Percentiles rank a stretch among this genome's conserved stretches.
These are phyloP conservation scores for Amphibolis antarctica DNA, from an alignment of 106 monocot genomes.

Conservation along the genomic window DNA sequence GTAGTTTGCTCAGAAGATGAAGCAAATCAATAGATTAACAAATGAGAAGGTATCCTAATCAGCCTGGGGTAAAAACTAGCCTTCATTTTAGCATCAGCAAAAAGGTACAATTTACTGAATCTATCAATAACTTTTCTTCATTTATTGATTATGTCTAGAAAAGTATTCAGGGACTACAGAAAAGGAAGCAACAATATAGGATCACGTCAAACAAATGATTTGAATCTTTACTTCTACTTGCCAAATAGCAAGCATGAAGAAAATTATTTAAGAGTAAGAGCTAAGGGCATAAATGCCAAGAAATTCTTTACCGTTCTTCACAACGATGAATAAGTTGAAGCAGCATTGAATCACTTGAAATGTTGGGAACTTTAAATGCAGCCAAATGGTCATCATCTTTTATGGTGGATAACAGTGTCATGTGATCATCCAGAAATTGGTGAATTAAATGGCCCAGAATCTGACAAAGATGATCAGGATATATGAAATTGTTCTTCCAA, in stretches of 20 bases:
- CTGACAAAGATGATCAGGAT: conserved; percentile 24
- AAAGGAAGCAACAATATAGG: no score
- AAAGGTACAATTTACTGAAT: no score
- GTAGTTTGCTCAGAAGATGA: no score
- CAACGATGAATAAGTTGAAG: conserved; percentile 81
- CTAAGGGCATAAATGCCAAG: not conserved
- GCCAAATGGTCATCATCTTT: conserved; percentile 87
- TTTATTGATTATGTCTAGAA: no score
- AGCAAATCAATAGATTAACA: no score
- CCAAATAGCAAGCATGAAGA: not conserved
- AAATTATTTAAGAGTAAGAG: not conserved
- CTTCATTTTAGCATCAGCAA: no score
- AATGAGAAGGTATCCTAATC: no score
- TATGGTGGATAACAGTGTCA: conserved; percentile 55
- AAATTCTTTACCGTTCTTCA: conserved; percentile 50
- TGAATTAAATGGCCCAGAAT: conserved; percentile 67
- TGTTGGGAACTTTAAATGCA: conserved; percentile 72
- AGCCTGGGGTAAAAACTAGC: no score
- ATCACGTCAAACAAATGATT: no score
- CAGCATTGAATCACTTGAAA: conserved; percentile 29
- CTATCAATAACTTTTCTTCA: no score
- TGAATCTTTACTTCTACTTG: not conserved
- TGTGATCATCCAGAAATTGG: conserved; percentile 76
- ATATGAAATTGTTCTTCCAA: not conserved
- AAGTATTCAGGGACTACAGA: no score